Conservation (phyloP, 2,329 filamentous ascomycete genomes). For the Diaporthe ilicicola region DNA sequence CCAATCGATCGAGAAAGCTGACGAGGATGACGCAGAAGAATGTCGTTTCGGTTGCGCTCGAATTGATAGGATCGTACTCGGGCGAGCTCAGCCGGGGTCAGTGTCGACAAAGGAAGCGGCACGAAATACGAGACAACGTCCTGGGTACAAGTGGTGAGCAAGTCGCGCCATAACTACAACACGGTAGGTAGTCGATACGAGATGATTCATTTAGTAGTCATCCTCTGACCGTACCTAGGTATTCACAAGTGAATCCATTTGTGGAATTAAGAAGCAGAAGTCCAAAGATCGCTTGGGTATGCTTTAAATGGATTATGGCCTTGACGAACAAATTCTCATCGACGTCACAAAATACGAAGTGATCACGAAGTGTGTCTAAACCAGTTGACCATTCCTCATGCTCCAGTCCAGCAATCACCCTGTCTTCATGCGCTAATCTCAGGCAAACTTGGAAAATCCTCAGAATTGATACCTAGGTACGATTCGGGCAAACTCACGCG, state of each 20-base stretch:
- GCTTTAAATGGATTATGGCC: neutral
- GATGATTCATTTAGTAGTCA: neutral
- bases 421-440: neutral
- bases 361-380: neutral
- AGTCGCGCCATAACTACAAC: neutral
- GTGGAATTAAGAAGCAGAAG: neutral
- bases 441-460: neutral
- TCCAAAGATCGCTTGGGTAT: neutral
- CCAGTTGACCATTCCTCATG: neutral
- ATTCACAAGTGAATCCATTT: neutral
- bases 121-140: neutral
- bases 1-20: neutral
- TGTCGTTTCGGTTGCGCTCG: neutral
- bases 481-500: too few species aligned
- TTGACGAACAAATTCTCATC: too few species aligned
- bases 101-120: neutral
- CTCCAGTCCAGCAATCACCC: neutral
- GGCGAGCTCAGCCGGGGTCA: neutral
- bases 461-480: too few species aligned
- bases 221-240: neutral
- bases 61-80: neutral
- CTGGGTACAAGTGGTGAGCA: neutral
- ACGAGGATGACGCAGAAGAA: neutral
- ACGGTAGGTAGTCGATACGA: neutral
- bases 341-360: too few species aligned